Percentiles rank a stretch among this genome's conserved stretches.
Evolutionary conservation across 108 stramenopile species (phyloP).

Genomic region (Aureococcus anophagefferens): DNA sequence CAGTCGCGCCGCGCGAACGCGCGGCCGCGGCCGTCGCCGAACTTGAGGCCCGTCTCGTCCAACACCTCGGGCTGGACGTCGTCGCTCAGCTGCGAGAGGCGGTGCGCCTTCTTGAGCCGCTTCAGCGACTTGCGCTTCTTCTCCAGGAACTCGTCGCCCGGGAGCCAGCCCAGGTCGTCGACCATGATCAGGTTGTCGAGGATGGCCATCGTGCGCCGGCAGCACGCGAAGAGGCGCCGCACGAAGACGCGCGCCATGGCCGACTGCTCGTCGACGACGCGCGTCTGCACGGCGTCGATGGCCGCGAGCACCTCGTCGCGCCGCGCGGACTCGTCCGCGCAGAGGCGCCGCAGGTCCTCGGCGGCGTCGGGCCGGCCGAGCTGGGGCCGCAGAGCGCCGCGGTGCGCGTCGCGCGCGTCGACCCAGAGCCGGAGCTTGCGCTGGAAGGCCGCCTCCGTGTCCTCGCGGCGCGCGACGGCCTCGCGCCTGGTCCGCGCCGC

Average conservation of each 20-base stretch:
- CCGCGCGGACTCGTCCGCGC: constrained; percentile 16
- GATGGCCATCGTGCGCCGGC: constrained; percentile 14
- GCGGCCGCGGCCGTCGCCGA: constrained; percentile 1
- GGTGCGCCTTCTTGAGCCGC: constrained; percentile 25
- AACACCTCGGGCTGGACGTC: constrained; percentile 5
- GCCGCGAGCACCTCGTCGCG: constrained; percentile 18
- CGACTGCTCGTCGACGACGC: constrained; percentile 7
- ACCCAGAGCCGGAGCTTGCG: constrained; percentile 17
- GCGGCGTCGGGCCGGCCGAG: constrained; percentile 28
- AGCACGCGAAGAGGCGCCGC: background rate
- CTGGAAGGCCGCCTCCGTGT: constrained; percentile 10
- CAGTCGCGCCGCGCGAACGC: constrained; percentile 6
- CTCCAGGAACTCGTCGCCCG: constrained; percentile 23
- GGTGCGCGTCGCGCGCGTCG: constrained; percentile 22
- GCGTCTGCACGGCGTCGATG: constrained; percentile 9
- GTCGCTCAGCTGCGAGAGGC: background rate
- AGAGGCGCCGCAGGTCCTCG: constrained; percentile 24
- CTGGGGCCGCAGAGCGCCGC: constrained; percentile 21
- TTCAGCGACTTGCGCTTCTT: constrained; percentile 28
- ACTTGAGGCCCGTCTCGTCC: background rate
- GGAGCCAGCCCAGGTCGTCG: constrained; percentile 26
- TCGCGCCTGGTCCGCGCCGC: constrained; percentile 10
- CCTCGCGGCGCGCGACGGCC: background rate
- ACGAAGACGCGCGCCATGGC: background rate
- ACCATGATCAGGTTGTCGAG: constrained; percentile 20